Percentiles rank a stretch among this genome's conserved stretches.
These are phyloP conservation scores for Lasiosphaeria ovina DNA, from an alignment of 495 filamentous ascomycete species.

Conservation along the genomic window DNA sequence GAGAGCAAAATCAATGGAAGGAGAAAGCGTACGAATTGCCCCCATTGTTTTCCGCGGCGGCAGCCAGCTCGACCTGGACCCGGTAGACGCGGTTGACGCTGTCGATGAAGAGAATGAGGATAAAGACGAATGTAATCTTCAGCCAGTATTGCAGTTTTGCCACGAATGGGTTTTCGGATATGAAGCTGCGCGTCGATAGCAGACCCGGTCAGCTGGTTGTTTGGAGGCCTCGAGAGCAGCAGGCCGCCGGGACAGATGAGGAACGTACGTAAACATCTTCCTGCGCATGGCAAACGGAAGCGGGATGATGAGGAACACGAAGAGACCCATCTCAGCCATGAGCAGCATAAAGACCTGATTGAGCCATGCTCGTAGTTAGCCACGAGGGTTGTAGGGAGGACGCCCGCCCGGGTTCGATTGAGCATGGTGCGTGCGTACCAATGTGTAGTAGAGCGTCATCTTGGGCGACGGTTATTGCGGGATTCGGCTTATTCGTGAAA, in stretches of 20 bases:
- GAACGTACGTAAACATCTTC: conserved; percentile 79
- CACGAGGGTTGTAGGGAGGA: conserved; percentile 11
- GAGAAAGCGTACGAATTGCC: conserved; percentile 26
- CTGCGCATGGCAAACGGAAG: conserved; percentile 83
- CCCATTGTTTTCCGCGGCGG: conserved; percentile 47
- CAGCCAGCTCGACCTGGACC: conserved; percentile 82
- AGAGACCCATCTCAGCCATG: conserved; percentile 89
- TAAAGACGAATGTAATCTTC: conserved; percentile 97
- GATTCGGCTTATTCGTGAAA: not conserved
- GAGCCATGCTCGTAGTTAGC: not conserved
- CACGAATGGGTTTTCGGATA: conserved; percentile 76
- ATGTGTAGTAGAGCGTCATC: conserved; percentile 99
- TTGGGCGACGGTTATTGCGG: conserved; percentile 35
- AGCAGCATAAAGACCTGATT: conserved; percentile 89
- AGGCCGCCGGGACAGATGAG: not conserved
- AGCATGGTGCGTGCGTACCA: conserved; percentile 60
- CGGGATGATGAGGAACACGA: conserved; percentile 87
- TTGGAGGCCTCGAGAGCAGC: not conserved
- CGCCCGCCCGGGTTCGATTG: not conserved
- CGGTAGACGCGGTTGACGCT: conserved; percentile 98
- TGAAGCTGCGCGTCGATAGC: conserved; percentile 41
- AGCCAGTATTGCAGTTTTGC: conserved; percentile 52
- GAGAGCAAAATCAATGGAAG: not conserved
- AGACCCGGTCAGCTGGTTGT: not conserved
- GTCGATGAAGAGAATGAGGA: conserved; percentile 95